These are phyloP conservation scores for Pseudogymnoascus sp. DNA, from an alignment of 2,329 filamentous ascomycete genomes.

Conservation along the genomic window DNA sequence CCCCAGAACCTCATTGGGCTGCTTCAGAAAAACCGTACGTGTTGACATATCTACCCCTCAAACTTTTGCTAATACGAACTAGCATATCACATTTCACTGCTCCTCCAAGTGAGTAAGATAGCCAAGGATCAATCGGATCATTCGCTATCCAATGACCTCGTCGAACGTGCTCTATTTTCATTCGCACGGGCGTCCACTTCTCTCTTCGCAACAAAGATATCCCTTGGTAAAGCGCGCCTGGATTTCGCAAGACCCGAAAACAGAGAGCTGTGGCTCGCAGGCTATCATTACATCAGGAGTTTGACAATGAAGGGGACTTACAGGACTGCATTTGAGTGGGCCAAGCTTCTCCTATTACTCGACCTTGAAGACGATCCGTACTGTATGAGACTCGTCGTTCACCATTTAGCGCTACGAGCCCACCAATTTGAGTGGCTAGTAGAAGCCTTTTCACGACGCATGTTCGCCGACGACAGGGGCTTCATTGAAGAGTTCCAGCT, in stretches of 20 bases:
- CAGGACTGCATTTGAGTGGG: conserved; percentile 88
- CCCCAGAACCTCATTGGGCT: conserved; percentile 74
- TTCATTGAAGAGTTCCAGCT: conserved; percentile 38
- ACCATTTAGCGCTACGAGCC: conserved; percentile 76
- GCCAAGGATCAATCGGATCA: conserved; percentile 88
- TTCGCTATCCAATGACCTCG: conserved; percentile 74
- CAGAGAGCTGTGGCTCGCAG: conserved; percentile 84
- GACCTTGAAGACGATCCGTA: conserved; percentile 72
- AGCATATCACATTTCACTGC: conserved; percentile 85
- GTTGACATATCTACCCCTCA: background rate
- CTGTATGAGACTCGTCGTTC: conserved; percentile 70
- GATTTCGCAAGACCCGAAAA: conserved; percentile 80
- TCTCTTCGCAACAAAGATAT: conserved; percentile 67
- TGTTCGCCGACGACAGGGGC: conserved; percentile 25
- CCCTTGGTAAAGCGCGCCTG: conserved; percentile 70
- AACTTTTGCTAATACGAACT: conserved; percentile 18
- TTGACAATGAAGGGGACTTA: conserved; percentile 87
- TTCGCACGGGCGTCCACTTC: conserved; percentile 86
- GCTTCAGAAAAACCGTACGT: conserved; percentile 56
- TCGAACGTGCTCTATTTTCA: conserved; percentile 85
- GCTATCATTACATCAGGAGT: conserved; percentile 80
- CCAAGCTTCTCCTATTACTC: conserved; percentile 72
- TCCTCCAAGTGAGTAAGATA: conserved; percentile 89
- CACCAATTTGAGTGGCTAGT: conserved; percentile 70
- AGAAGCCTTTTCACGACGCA: conserved; percentile 40